A percentile compares a stretch with the other conserved stretches of the same genome.
These are phyloP conservation scores for Macrolepiota dolichaula DNA, from an alignment of 768 basidiomycete species.

Conservation along the genomic window DNA sequence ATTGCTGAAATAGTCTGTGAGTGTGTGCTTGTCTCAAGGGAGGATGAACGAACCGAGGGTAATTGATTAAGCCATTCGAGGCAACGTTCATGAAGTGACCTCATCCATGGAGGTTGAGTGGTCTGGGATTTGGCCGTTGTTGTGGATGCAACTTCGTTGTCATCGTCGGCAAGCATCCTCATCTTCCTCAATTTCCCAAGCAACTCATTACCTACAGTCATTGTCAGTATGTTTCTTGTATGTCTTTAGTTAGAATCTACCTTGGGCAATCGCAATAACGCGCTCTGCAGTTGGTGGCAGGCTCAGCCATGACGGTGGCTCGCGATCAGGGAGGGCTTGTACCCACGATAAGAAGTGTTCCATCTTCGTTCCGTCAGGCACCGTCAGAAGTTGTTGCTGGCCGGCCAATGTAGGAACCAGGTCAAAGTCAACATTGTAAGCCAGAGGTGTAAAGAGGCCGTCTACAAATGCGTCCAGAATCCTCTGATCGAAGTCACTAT, in stretches of 20 bases:
- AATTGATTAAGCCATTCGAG: conserved; percentile 78
- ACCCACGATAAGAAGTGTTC: conserved; percentile 93
- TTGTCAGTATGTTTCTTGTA: background rate
- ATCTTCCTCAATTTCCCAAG: conserved; percentile 90
- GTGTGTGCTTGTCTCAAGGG: background rate
- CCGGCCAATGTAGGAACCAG: conserved; percentile 68
- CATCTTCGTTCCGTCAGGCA: conserved; percentile 91
- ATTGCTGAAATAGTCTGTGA: conserved; percentile 37
- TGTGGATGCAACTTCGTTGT: conserved; percentile 66
- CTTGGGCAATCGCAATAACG: conserved; percentile 88
- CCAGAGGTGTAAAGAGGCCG: conserved; percentile 76
- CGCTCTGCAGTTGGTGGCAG: conserved; percentile 90
- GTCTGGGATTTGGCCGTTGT: conserved; percentile 57
- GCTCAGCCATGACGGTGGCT: conserved; percentile 93
- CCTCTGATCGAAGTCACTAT: conserved; percentile 93
- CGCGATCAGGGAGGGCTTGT: conserved; percentile 82
- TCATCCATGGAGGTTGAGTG: conserved; percentile 93
- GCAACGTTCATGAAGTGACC: conserved; percentile 74
- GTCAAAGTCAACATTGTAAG: conserved; percentile 93
- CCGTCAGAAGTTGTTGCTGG: conserved; percentile 49
- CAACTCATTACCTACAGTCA: conserved; percentile 65
- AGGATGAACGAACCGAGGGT: conserved; percentile 55
- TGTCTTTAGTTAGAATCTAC: conserved; percentile 34
- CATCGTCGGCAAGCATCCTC: conserved; percentile 85
- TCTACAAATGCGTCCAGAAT: conserved; percentile 94